These are phyloP conservation scores for Boechera retrofracta DNA, from an alignment of 345 rosid species.

Conservation along the genomic window DNA sequence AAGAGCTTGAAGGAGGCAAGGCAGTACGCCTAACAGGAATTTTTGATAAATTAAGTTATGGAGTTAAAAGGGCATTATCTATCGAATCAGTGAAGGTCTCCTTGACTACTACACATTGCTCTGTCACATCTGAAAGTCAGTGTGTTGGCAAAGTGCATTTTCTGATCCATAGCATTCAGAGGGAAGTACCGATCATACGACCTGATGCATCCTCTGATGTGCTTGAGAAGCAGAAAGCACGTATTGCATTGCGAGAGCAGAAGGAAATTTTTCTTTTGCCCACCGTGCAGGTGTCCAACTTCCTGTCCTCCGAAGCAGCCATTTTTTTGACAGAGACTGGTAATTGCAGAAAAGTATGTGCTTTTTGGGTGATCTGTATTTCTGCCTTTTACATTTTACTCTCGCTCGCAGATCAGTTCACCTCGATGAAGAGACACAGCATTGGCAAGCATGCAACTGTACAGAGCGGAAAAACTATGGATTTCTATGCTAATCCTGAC, in stretches of 20 bases:
- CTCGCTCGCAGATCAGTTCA: conserved; percentile 59
- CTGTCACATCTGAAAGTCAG: conserved; percentile 58
- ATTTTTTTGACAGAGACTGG: conserved; percentile 76
- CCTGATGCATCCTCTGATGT: conserved; percentile 60
- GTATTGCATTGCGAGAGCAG: conserved; percentile 75
- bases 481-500: conserved; percentile 85
- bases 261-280: conserved; percentile 91
- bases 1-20: conserved; percentile 87
- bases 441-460: conserved; percentile 79
- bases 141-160: conserved; percentile 66
- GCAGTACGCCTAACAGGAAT: conserved; percentile 85
- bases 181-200: conserved; percentile 72
- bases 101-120: conserved; percentile 71
- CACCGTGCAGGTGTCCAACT: conserved; percentile 79
- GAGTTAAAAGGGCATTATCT: conserved; percentile 74
- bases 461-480: conserved; percentile 70
- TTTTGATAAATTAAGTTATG: conserved; percentile 77
- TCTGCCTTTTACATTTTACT: conserved; percentile 42
- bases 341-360: conserved; percentile 47
- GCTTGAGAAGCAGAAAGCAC: conserved; percentile 49
- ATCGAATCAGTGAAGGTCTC: conserved; percentile 63
- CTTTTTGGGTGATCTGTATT: conserved; percentile 21
- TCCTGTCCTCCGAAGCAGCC: conserved; percentile 68
- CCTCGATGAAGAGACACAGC: conserved; percentile 46
- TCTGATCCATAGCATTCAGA: conserved; percentile 71